A percentile compares a stretch with the other conserved stretches of the same genome.
These are phyloP conservation scores for Xylaria polymorpha DNA, from an alignment of 2,329 filamentous ascomycete species.

Conservation along the genomic window DNA sequence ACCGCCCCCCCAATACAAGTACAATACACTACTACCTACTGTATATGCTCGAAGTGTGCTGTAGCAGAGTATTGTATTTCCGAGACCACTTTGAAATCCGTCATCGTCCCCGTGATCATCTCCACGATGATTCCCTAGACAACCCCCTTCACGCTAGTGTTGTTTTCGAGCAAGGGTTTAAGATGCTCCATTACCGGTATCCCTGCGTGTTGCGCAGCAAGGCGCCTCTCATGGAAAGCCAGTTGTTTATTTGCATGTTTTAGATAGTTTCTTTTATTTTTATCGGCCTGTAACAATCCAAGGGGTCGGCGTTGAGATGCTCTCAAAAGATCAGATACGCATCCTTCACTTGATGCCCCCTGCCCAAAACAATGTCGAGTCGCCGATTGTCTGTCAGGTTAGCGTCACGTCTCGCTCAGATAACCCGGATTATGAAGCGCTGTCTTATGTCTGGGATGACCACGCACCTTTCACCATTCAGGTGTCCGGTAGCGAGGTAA, in stretches of 20 bases:
- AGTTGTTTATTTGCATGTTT: not conserved
- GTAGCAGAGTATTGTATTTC: too few relatives aligned
- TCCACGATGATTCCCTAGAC: too few relatives aligned
- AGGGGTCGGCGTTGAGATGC: not conserved
- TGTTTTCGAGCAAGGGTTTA: too few relatives aligned
- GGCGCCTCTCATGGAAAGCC: too few relatives aligned
- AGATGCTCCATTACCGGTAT: too few relatives aligned
- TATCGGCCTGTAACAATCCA: not conserved
- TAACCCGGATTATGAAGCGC: constrained; percentile 9
- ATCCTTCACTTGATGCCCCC: constrained; percentile 6
- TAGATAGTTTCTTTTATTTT: not conserved
- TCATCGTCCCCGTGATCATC: too few relatives aligned
- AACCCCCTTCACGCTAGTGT: too few relatives aligned
- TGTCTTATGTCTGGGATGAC: constrained; percentile 16
- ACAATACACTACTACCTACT: too few relatives aligned
- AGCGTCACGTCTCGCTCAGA: not conserved
- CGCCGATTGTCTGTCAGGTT: not conserved
- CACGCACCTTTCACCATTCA: not conserved
- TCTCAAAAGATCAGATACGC: constrained; percentile 3
- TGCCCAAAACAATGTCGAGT: not conserved
- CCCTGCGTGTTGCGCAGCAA: too few relatives aligned
- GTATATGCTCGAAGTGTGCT: too few relatives aligned
- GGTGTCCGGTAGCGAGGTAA: not conserved
- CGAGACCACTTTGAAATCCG: too few relatives aligned
- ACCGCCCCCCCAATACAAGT: too few relatives aligned